Conservation (phyloP, 257 asterid species). For the Solanum chiquidenum region DNA sequence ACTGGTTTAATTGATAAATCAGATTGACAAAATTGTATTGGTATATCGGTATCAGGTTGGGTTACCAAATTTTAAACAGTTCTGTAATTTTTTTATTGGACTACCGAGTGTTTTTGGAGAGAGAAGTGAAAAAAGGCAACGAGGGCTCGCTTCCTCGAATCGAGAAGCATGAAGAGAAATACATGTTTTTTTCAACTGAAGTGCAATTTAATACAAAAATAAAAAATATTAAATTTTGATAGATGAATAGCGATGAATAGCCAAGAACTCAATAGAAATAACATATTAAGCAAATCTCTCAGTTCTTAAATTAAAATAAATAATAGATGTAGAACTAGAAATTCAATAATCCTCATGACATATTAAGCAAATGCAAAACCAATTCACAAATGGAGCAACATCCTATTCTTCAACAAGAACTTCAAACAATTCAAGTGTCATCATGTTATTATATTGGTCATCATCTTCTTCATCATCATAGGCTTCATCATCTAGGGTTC, state of each 20-base stretch:
- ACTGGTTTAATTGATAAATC: neutral
- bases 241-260: neutral
- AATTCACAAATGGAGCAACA: neutral
- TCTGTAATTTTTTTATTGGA: neutral
- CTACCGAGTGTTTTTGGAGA: neutral
- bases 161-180: neutral
- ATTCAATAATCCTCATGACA: neutral
- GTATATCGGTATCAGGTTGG: neutral
- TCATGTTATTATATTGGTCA: neutral
- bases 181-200: neutral
- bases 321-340: neutral
- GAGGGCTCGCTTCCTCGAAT: neutral
- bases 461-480: neutral
- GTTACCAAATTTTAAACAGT: neutral
- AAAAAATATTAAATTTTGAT: neutral
- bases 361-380: neutral
- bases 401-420: neutral
- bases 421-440: neutral
- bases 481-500: neutral
- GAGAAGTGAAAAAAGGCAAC: neutral
- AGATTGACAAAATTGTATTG: neutral
- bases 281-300: neutral
- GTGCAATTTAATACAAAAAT: neutral
- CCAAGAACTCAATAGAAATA: neutral
- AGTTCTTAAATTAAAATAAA: neutral